These are phyloP conservation scores for Tolypocladium sp. DNA, from an alignment of 2,329 filamentous ascomycete genomes.

Conservation along the genomic window DNA sequence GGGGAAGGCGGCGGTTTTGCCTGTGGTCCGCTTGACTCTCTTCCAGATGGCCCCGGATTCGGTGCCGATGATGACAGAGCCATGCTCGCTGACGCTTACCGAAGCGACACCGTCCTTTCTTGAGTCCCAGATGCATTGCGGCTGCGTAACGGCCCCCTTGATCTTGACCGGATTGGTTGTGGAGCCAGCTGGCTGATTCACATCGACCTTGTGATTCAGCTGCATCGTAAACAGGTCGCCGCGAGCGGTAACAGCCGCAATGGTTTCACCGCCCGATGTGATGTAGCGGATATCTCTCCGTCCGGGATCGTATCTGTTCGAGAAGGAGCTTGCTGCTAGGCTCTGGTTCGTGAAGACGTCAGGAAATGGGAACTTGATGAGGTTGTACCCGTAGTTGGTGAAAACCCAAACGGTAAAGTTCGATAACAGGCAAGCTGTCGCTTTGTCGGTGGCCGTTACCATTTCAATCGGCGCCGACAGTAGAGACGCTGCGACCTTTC, in stretches of 20 bases:
- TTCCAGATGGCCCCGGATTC: constrained; percentile 90
- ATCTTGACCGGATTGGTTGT: constrained; percentile 93
- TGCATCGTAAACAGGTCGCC: constrained; percentile 85
- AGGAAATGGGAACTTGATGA: constrained; percentile 67
- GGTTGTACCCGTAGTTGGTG: constrained; percentile 92
- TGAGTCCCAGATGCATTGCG: constrained; percentile 80
- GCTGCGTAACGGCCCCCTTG: constrained; percentile 67
- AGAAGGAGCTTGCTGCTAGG: constrained; percentile 50
- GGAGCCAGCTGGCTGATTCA: constrained; percentile 52
- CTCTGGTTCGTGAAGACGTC: constrained; percentile 65
- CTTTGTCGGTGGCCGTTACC: constrained; percentile 82
- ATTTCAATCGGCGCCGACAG: constrained; percentile 58
- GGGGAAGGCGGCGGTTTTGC: constrained; percentile 53
- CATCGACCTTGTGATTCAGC: constrained; percentile 59
- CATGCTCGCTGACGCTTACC: constrained; percentile 82
- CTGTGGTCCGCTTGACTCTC: constrained; percentile 71
- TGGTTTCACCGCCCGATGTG: constrained; percentile 79
- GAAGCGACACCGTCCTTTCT: constrained; percentile 81
- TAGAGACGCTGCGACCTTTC: constrained; percentile 80
- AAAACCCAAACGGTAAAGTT: constrained; percentile 90
- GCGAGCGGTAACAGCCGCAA: constrained; percentile 74
- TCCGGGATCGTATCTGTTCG: constrained; percentile 46
- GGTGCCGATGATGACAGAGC: constrained; percentile 89
- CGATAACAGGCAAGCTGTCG: constrained; percentile 76
- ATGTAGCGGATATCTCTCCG: constrained; percentile 66